These are phyloP conservation scores for Phytopythium mirpurense DNA, from an alignment of 352 stramenopile genomes.

Conservation along the genomic window DNA sequence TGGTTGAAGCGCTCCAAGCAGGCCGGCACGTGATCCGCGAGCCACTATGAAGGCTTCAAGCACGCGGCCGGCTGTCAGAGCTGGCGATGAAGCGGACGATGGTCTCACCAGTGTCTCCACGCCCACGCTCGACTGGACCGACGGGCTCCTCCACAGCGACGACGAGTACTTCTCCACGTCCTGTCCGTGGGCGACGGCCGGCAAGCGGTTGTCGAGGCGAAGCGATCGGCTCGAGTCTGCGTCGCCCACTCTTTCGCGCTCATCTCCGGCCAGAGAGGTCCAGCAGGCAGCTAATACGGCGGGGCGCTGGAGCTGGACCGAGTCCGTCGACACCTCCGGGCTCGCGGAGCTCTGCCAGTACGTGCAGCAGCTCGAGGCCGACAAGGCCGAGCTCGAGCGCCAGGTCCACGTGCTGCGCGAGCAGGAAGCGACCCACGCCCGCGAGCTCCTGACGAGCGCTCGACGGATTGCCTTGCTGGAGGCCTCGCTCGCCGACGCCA, in stretches of 20 bases:
- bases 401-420: slow-evolving; percentile 36
- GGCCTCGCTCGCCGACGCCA: slow-evolving; percentile 21
- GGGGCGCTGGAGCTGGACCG: slow-evolving; percentile 4
- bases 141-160: background rate
- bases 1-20: too few species aligned
- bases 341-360: slow-evolving; percentile 42
- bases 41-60: background rate
- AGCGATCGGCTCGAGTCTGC: background rate
- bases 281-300: background rate
- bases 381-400: slow-evolving; percentile 35
- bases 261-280: background rate
- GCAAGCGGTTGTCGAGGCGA: background rate
- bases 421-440: slow-evolving; percentile 28
- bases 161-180: background rate
- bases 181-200: background rate
- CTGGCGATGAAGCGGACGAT: background rate
- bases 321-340: slow-evolving; percentile 10
- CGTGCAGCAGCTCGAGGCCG: slow-evolving; percentile 42
- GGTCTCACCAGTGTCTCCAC: background rate
- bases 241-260: background rate
- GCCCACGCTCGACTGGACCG: background rate
- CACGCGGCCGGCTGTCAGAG: background rate
- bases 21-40: too few species aligned
- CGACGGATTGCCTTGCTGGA: slow-evolving; percentile 37
- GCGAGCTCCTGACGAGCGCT: slow-evolving; percentile 19